Conservation (phyloP, 2,329 filamentous ascomycete species). For the Fusarium graminum region DNA sequence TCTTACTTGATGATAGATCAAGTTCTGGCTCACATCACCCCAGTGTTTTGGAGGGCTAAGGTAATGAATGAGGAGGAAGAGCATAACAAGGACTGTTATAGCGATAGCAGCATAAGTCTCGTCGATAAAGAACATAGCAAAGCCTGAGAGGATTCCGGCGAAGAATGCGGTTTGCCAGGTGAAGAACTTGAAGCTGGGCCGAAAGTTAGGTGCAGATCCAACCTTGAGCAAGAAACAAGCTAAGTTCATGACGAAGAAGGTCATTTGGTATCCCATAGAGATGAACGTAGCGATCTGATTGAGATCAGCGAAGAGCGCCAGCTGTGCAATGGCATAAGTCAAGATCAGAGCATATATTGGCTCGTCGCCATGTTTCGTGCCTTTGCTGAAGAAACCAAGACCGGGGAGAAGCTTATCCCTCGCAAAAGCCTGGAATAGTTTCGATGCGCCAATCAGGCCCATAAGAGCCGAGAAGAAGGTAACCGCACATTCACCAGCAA, state of each 20-base stretch:
- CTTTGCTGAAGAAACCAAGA: conserved; percentile 78
- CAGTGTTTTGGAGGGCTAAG: conserved; percentile 87
- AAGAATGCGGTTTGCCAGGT: conserved; percentile 84
- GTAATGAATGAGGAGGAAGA: conserved; percentile 89
- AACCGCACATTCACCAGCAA: conserved; percentile 85
- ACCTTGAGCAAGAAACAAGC: conserved; percentile 90
- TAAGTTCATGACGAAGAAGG: conserved; percentile 88
- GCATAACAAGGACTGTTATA: conserved; percentile 77
- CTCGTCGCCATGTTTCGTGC: conserved; percentile 78
- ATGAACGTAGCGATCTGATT: conserved; percentile 92
- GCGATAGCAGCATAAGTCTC: conserved; percentile 82
- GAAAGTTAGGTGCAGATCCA: conserved; percentile 88
- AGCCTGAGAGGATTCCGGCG: conserved; percentile 80
- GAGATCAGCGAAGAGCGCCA: conserved; percentile 84
- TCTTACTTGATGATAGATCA: conserved; percentile 87
- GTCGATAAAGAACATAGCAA: conserved; percentile 92
- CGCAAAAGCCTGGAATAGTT: conserved; percentile 85
- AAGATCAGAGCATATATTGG: conserved; percentile 81
- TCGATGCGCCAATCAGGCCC: conserved; percentile 87
- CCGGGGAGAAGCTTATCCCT: conserved; percentile 84
- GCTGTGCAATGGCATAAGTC: conserved; percentile 80
- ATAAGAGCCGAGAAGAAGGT: conserved; percentile 89
- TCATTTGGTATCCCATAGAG: conserved; percentile 94
- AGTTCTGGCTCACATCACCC: conserved; percentile 90
- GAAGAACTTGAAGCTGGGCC: conserved; percentile 90